Evolutionary conservation across 148 eudicot species (phyloP).

Genomic region (Diospyros kaki): DNA sequence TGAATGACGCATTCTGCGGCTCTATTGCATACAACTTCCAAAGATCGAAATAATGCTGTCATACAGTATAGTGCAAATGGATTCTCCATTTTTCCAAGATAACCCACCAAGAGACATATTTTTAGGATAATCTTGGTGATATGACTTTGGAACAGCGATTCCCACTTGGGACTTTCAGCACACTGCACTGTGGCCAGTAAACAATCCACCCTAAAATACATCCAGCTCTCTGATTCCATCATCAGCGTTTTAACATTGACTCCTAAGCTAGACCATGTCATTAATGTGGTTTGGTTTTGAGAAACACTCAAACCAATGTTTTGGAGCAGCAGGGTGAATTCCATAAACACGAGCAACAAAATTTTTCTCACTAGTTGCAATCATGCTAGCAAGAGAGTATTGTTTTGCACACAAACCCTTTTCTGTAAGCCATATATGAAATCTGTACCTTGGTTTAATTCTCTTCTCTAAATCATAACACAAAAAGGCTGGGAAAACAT

Average conservation of each 20-base stretch:
- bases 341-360: conserved; percentile 40
- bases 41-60: too few species aligned
- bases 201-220: not conserved
- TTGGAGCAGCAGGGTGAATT: conserved; percentile 57
- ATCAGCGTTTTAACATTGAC: not conserved
- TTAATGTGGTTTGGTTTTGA: conserved; percentile 6
- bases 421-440: conserved; percentile 56
- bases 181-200: not conserved
- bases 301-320: conserved; percentile 44
- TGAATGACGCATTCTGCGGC: too few species aligned
- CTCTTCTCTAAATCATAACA: conserved; percentile 60
- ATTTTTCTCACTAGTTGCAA: conserved; percentile 55
- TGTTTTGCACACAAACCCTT: conserved; percentile 38
- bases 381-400: conserved; percentile 45
- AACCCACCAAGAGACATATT: too few species aligned
- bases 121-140: too few species aligned
- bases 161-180: not conserved
- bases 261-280: not conserved
- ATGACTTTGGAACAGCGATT: too few species aligned
- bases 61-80: too few species aligned
- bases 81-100: too few species aligned
- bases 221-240: not conserved
- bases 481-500: conserved; percentile 54
- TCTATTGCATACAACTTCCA: too few species aligned
- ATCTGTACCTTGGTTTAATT: conserved; percentile 62